Evolutionary conservation across 805 yeast species (phyloP), one percentile per base, ranked within the genome.

Genomic region (Candida germanica): DNA sequence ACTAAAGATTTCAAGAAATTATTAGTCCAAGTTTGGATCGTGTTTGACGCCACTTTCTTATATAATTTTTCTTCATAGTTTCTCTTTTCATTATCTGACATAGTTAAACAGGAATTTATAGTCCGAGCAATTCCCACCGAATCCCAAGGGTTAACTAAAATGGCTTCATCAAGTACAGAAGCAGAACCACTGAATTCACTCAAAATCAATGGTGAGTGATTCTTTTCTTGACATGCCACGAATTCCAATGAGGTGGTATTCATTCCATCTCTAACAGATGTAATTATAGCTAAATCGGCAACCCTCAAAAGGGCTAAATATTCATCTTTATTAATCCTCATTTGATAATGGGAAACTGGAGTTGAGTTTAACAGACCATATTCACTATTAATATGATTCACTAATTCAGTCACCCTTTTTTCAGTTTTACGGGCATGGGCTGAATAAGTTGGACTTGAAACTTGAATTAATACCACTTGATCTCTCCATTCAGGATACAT

Each of bases 141-240:
- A 62, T 93, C 98, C 96, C 97, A 93, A 6, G 99, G 99, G 50
- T 93, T 93, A 23, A 93, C 93, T 45, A 83, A 76, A 33, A 86
- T 71, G 0, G 96, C 86, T 42, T 82, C 86, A 36, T 69, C 71
- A 36, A 84, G 58, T 2, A 83, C 83, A 2, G 84, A 66, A 0
- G 87, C 77, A 3, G 94, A 80, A 29, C 98, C 99, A 38, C 95
- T 84, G 55, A 93, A 93, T 64, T 93, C 99, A 15, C 96, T 85
- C 29, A 93, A 64, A 25, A 93, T 79, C 52, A 94, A 71, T 0
- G 98, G 96, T 3, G 84, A 75, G 43, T 71, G 67, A 42, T 80
- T 75, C 42, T 76, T 66, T 51, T 86, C 80, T 59, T 87, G 95
- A 48, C 96, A 86, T 29, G 89, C 79, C 29, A 89, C 93, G 58